phyloP scores from a whole-genome alignment of 495 filamentous ascomycete species.

The Penicillium egyptiacum region DNA sequence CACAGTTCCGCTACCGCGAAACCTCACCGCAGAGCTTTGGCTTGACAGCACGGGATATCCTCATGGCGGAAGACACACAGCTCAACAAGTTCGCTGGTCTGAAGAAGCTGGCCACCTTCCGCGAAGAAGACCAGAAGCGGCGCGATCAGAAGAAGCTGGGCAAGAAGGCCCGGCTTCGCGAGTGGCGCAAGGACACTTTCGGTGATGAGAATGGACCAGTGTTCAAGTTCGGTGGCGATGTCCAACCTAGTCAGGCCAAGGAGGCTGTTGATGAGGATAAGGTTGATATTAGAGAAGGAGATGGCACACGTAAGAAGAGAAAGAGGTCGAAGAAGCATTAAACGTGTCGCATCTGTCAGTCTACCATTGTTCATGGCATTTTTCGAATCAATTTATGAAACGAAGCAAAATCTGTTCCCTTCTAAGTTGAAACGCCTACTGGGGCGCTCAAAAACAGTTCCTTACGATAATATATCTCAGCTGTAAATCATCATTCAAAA shows the following conservation, averaged over 20 bases:
- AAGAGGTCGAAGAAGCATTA: slow-evolving; percentile 52
- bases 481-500: neutral
- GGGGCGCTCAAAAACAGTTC: neutral
- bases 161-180: slow-evolving; percentile 84
- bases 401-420: neutral
- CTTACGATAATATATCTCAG: neutral
- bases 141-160: slow-evolving; percentile 82
- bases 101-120: slow-evolving; percentile 90
- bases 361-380: slow-evolving; percentile 14
- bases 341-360: slow-evolving; percentile 3
- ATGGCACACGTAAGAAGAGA: slow-evolving; percentile 46
- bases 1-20: slow-evolving; percentile 84
- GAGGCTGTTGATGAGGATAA: slow-evolving; percentile 28
- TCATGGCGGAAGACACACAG: slow-evolving; percentile 82
- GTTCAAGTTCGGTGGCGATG: slow-evolving; percentile 32
- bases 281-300: slow-evolving; percentile 50
- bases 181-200: slow-evolving; percentile 94
- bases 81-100: slow-evolving; percentile 89
- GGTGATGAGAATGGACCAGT: slow-evolving; percentile 66
- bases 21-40: slow-evolving; percentile 89
- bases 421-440: neutral
- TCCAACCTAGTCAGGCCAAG: slow-evolving; percentile 26
- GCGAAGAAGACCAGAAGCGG: slow-evolving; percentile 82
- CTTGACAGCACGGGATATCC: slow-evolving; percentile 82
- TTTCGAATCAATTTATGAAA: slow-evolving; percentile 3